Evolutionary conservation across 345 rosid genomes (phyloP), one percentile per base, ranked within the genome.

Genomic region (Leavenworthia alabamica): DNA sequence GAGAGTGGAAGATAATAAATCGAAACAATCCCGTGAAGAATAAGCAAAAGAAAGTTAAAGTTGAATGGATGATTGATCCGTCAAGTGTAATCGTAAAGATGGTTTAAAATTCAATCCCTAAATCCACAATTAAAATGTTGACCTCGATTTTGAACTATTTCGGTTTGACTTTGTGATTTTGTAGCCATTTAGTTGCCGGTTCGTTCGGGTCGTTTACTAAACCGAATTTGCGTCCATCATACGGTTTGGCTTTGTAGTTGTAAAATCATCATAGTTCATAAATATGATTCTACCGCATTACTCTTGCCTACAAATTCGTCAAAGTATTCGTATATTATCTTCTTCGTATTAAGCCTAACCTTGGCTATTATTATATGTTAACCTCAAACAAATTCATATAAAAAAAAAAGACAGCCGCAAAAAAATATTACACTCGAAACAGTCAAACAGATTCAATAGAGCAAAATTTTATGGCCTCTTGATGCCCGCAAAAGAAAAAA

Each of bases 391-490:
- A 42, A 42, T 41, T 37, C 29, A 2, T 42, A 26, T 23, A 9
- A 36, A 45, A 56, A 22, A 22, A 22, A 46, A 45, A 35, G 9
- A 22, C 32, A 50, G 73, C 73, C 54, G 39, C 67, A 68, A 68
- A 68, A 68, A 68, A 68, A 67, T 4, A 48, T 42, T 31, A 60
- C 40, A 68, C 48, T 68, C 67, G 4, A 22, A 67, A 67, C 11
- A 8, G 9, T 61, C 2, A 22, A 67, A 67, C 11, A 8, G 9
- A 37, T 33, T 67, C 50, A 48, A 67, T 61, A 42, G 55, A 60
- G 29, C 67, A 68, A 68, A 68, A 68, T 68, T 68, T 32, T 52
- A 32, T 62, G 68, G 74, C 68, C 27, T 62, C 74, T 55, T 33
- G 27, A 60, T 50, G 60, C 43, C 66, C 26, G 13, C 28, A n/a